These are phyloP conservation scores for Penicillium chermesinum DNA, from an alignment of 495 filamentous ascomycete genomes.

Conservation along the genomic window DNA sequence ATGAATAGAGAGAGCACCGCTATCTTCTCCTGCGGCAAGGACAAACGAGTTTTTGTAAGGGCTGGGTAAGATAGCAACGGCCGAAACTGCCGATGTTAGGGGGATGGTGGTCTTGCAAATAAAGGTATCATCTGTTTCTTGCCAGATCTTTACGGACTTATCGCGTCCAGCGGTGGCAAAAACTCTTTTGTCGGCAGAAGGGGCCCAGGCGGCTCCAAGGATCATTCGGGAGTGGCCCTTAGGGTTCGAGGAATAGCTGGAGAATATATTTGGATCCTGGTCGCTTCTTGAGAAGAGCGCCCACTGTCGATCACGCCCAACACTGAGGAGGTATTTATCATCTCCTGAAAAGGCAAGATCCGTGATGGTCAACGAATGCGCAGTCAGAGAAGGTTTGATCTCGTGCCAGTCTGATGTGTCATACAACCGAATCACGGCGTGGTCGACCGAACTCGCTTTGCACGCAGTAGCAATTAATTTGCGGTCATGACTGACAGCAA, in stretches of 20 bases:
- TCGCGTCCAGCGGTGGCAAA: constrained; percentile 91
- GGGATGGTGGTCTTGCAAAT: constrained; percentile 49
- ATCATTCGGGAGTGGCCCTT: constrained; percentile 93
- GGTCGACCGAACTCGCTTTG: constrained; percentile 84
- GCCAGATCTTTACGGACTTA: constrained; percentile 79
- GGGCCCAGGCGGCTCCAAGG: constrained; percentile 76
- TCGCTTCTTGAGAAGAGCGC: constrained; percentile 59
- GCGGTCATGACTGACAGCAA: constrained; percentile 73
- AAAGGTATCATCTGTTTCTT: constrained; percentile 31
- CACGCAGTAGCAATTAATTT: constrained; percentile 84
- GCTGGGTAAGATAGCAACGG: constrained; percentile 59
- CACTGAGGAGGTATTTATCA: constrained; percentile 72
- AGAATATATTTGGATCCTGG: constrained; percentile 43
- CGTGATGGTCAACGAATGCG: constrained; percentile 81
- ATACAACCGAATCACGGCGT: constrained; percentile 90
- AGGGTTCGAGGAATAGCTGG: constrained; percentile 55
- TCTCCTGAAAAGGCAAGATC: constrained; percentile 71
- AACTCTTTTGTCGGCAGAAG: constrained; percentile 31
- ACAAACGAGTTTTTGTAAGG: constrained; percentile 38
- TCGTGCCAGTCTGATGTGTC: constrained; percentile 83
- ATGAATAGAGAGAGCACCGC: constrained; percentile 40
- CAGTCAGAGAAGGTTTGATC: constrained; percentile 70
- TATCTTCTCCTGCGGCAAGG: constrained; percentile 62
- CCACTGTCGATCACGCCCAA: constrained; percentile 90
- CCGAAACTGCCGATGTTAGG: constrained; percentile 62